Evolutionary conservation across 192 early-diverging fungal species (phyloP).

Genomic region (Entrophospora sp.): DNA sequence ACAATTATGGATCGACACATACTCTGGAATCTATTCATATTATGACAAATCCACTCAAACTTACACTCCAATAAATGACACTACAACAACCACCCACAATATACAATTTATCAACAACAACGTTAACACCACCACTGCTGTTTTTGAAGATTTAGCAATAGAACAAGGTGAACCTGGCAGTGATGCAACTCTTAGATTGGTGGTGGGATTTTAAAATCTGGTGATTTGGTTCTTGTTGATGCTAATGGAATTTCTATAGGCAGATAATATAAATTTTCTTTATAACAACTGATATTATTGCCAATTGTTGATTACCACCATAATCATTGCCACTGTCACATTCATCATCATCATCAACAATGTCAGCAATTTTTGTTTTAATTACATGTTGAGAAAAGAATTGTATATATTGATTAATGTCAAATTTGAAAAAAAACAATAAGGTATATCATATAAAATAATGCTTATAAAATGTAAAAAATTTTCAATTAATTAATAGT

Average conservation of each 20-base stretch:
- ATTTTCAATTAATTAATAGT: too few relatives aligned
- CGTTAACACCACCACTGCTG: background rate
- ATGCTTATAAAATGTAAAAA: too few relatives aligned
- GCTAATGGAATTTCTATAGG: slow-evolving; percentile 45
- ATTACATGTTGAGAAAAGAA: too few relatives aligned
- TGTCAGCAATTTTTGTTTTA: too few relatives aligned
- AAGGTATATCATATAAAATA: too few relatives aligned
- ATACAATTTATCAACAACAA: background rate
- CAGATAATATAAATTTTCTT: too few relatives aligned
- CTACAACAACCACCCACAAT: slow-evolving; percentile 11
- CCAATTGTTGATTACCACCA: too few relatives aligned
- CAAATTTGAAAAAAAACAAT: too few relatives aligned
- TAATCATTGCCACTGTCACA: too few relatives aligned
- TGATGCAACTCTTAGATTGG: slow-evolving; percentile 37
- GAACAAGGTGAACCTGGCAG: slow-evolving; percentile 25
- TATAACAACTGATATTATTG: too few relatives aligned
- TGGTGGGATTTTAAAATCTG: slow-evolving; percentile 34
- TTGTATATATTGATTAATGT: too few relatives aligned
- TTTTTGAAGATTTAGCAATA: slow-evolving; percentile 4
- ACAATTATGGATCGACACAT: slow-evolving; percentile 42
- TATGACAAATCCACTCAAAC: slow-evolving; percentile 37
- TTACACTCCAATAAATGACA: slow-evolving; percentile 39
- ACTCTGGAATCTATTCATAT: slow-evolving; percentile 32
- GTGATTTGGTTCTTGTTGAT: slow-evolving; percentile 41
- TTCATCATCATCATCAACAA: too few relatives aligned